phyloP scores from a whole-genome alignment of 306 rosid genomes.

The Vigna reflexopilosa region DNA sequence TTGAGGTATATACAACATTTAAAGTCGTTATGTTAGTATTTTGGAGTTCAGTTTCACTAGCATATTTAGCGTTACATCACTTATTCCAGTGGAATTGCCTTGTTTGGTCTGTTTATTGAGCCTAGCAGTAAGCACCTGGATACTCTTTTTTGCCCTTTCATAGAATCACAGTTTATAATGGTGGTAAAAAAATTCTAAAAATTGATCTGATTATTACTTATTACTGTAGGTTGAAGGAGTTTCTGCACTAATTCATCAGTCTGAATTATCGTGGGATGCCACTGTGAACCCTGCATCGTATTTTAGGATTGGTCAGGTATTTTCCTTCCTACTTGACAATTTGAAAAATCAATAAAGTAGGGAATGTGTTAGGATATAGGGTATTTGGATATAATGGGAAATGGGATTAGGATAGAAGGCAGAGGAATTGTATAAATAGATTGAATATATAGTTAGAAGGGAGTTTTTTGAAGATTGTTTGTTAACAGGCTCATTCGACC shows the following conservation, averaged over 20 bases:
- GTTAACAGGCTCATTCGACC: too few relatives aligned
- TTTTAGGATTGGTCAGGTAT: conserved; percentile 96
- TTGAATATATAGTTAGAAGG: too few relatives aligned
- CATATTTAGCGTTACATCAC: conserved; percentile 27
- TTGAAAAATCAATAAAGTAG: conserved; percentile 25
- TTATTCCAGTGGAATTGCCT: conserved; percentile 30
- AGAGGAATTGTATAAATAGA: too few relatives aligned
- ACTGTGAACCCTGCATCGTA: conserved; percentile 73
- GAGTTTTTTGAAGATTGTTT: too few relatives aligned
- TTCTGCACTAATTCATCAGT: conserved; percentile 89
- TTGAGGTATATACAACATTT: conserved; percentile 70
- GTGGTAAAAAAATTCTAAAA: conserved; percentile 30
- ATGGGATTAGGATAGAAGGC: too few relatives aligned
- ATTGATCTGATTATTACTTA: conserved; percentile 35
- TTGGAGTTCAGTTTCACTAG: conserved; percentile 31
- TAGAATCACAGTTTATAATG: conserved; percentile 39
- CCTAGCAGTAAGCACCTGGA: neutral
- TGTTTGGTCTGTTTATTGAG: conserved; percentile 33
- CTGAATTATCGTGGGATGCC: conserved; percentile 96
- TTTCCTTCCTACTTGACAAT: conserved; percentile 36
- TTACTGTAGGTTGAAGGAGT: conserved; percentile 78
- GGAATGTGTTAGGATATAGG: neutral
- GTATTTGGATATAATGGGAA: too few relatives aligned
- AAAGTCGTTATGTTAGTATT: conserved; percentile 29
- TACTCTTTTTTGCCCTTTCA: conserved; percentile 10